phyloP scores from a whole-genome alignment of 352 stramenopile species.

The Globisporangium radiosum region DNA sequence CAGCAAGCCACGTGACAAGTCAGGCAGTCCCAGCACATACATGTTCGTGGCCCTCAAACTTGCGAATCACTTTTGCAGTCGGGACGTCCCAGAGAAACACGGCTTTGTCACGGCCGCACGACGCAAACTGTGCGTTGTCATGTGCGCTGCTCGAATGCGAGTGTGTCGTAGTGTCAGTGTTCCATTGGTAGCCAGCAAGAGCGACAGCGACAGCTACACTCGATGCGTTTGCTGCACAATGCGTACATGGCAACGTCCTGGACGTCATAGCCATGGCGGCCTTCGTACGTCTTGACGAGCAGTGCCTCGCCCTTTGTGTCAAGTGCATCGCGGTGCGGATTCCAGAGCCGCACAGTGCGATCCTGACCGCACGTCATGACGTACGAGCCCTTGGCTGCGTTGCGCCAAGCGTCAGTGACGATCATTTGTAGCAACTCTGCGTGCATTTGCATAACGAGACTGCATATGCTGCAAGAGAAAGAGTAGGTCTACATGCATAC shows the following conservation, averaged over 20 bases:
- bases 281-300: conserved; percentile 82
- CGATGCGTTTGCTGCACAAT: not conserved
- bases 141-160: conserved; percentile 34
- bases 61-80: conserved; percentile 80
- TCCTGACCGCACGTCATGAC: conserved; percentile 88
- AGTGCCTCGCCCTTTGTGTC: conserved; percentile 57
- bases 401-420: too few species aligned
- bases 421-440: too few species aligned
- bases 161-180: not conserved
- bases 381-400: conserved; percentile 78
- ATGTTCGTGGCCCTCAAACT: conserved; percentile 83
- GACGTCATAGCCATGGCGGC: conserved; percentile 84
- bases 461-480: not conserved
- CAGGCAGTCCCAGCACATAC: conserved; percentile 19
- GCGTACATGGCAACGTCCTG: conserved; percentile 85
- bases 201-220: not conserved
- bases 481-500: not conserved
- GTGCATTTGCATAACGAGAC: not conserved
- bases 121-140: conserved; percentile 86
- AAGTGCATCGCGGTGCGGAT: conserved; percentile 69
- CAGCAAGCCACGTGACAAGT: too few species aligned
- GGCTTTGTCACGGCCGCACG: conserved; percentile 78
- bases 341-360: conserved; percentile 83
- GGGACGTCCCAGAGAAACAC: conserved; percentile 88
- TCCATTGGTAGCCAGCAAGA: not conserved